These are phyloP conservation scores for Entophlyctis helioformis DNA, from an alignment of 192 early-diverging fungal species.

Conservation along the genomic window DNA sequence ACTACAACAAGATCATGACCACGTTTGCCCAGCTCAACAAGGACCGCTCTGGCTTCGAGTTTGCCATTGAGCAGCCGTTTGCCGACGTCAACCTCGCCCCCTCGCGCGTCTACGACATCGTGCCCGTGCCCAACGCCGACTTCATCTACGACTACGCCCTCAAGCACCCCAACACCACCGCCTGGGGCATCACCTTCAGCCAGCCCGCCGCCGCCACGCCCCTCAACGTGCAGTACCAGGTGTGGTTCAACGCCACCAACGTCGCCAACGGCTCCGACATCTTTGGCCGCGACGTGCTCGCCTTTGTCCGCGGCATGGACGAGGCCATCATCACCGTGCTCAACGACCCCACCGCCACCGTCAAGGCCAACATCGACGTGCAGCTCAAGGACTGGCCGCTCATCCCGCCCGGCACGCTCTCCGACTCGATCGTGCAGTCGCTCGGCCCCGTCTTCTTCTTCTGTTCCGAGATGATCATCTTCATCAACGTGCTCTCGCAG, in stretches of 20 bases:
- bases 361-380: constrained; percentile 28
- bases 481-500: constrained; percentile 51
- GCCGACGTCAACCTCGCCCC: constrained; percentile 8
- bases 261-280: constrained; percentile 49
- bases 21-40: constrained; percentile 27
- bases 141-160: constrained; percentile 64
- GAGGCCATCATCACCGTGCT: constrained; percentile 41
- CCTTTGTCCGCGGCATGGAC: constrained; percentile 53
- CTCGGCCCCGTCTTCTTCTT: constrained; percentile 45
- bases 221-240: constrained; percentile 55
- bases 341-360: constrained; percentile 9
- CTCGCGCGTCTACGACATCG: constrained; percentile 25
- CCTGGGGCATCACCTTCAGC: constrained; percentile 39
- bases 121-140: constrained; percentile 34
- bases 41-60: constrained; percentile 16
- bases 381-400: constrained; percentile 56
- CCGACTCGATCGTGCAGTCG: constrained; percentile 47
- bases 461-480: constrained; percentile 47
- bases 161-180: constrained; percentile 51
- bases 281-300: constrained; percentile 44
- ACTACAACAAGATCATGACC: constrained; percentile 9
- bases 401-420: constrained; percentile 34
- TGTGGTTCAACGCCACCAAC: constrained; percentile 59
- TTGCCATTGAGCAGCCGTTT: constrained; percentile 9
- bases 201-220: constrained; percentile 15